These are phyloP conservation scores for Leishmania tarentolae DNA, from an alignment of 208 protist species.

Conservation along the genomic window DNA sequence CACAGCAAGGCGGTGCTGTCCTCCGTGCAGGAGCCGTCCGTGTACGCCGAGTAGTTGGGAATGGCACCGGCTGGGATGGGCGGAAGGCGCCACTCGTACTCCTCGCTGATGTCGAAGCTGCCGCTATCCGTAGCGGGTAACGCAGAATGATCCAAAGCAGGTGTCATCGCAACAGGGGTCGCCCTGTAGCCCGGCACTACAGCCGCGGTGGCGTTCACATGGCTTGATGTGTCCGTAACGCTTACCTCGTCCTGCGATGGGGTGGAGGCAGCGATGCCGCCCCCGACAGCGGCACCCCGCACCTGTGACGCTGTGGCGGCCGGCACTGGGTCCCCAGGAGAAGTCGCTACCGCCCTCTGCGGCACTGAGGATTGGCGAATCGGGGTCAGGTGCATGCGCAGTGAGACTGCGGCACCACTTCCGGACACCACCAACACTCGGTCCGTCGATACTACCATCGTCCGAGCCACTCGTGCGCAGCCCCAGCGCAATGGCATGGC, in stretches of 20 bases:
- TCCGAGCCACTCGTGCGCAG: constrained; percentile 52
- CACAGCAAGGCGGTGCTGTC: constrained; percentile 65
- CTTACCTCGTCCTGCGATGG: not conserved
- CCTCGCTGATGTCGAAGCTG: constrained; percentile 72
- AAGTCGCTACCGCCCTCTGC: not conserved
- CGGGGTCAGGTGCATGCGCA: constrained; percentile 36
- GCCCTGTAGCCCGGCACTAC: not conserved
- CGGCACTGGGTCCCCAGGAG: not conserved
- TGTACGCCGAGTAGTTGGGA: constrained; percentile 36
- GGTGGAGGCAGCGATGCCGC: not conserved
- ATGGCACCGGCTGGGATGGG: constrained; percentile 64
- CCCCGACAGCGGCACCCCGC: not conserved
- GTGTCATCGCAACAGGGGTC: not conserved
- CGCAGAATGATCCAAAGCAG: not conserved
- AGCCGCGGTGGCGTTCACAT: not conserved
- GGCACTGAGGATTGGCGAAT: constrained; percentile 10
- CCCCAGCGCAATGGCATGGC: constrained; percentile 46
- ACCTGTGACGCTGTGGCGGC: not conserved
- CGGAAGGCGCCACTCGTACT: constrained; percentile 59
- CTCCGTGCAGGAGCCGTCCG: constrained; percentile 60
- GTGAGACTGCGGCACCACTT: constrained; percentile 24
- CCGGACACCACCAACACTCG: constrained; percentile 33
- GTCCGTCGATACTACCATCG: constrained; percentile 29
- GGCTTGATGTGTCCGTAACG: not conserved
- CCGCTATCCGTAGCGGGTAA: not conserved